A percentile compares a stretch with the other conserved stretches of the same genome.
These are phyloP conservation scores for Chaetomium sp. DNA, from an alignment of 2,329 filamentous ascomycete species.

Conservation along the genomic window DNA sequence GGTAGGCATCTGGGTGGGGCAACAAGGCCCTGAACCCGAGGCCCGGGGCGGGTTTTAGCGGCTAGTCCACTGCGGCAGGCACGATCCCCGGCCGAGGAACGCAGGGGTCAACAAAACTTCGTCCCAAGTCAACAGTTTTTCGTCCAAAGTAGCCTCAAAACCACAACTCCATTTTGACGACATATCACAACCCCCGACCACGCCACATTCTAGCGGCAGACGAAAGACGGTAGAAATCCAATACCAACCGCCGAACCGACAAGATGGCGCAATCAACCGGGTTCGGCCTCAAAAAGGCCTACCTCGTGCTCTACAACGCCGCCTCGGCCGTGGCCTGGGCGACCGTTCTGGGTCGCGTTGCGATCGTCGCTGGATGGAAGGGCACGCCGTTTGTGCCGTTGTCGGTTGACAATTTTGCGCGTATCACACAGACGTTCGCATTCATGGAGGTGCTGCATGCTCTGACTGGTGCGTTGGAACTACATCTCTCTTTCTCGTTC, in stretches of 20 bases:
- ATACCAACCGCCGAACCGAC: background rate
- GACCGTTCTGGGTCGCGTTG: constrained; percentile 64
- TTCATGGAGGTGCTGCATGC: constrained; percentile 79
- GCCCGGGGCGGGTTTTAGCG: background rate
- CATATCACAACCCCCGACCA: too few species aligned
- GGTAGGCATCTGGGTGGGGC: too few species aligned
- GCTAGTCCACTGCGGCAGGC: background rate
- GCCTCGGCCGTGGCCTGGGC: constrained; percentile 72
- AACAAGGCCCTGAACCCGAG: background rate
- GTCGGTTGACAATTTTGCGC: constrained; percentile 59
- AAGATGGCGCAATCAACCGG: constrained; percentile 12
- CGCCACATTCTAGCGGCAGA: background rate
- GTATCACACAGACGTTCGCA: constrained; percentile 79
- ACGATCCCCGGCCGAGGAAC: background rate
- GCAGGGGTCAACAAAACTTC: constrained; percentile 1
- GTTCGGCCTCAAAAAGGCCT: constrained; percentile 46
- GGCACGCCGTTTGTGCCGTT: constrained; percentile 55
- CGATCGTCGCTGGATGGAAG: constrained; percentile 46
- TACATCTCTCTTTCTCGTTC: background rate
- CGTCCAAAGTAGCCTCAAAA: background rate
- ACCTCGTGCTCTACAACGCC: constrained; percentile 82
- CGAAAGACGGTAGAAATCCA: background rate
- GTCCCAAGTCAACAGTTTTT: constrained; percentile 9
- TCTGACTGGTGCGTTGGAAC: constrained; percentile 53
- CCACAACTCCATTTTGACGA: background rate